Percentiles rank a stretch among this genome's conserved stretches.
phyloP scores from a whole-genome alignment of 345 rosid genomes.

The Populus simonii region DNA sequence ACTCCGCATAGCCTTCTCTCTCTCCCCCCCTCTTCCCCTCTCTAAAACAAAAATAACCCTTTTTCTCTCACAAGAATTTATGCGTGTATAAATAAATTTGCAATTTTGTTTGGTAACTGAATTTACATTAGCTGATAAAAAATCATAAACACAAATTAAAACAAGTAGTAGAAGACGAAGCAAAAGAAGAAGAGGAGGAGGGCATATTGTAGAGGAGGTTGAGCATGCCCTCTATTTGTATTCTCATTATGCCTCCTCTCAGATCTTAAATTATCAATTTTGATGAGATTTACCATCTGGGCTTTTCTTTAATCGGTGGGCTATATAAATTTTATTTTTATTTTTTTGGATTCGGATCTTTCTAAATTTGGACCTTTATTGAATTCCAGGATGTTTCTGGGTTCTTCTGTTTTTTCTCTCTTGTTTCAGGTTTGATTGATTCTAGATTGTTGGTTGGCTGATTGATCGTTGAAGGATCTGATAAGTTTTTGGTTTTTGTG shows the following conservation, averaged over 20 bases:
- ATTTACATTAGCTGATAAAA: slow-evolving; percentile 40
- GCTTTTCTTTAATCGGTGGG: slow-evolving; percentile 65
- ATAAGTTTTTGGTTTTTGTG: slow-evolving; percentile 14
- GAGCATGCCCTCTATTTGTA: slow-evolving; percentile 52
- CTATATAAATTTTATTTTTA: slow-evolving; percentile 23
- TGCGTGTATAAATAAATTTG: slow-evolving; percentile 9
- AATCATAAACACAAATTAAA: slow-evolving; percentile 1
- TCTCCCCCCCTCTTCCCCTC: background rate
- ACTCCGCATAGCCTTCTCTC: slow-evolving; percentile 4
- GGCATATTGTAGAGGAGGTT: slow-evolving; percentile 53
- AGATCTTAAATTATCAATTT: slow-evolving; percentile 56
- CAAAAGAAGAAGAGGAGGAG: slow-evolving; percentile 22
- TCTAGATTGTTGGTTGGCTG: slow-evolving; percentile 25
- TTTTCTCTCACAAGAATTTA: slow-evolving; percentile 12
- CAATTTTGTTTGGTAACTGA: slow-evolving; percentile 33
- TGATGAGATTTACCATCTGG: slow-evolving; percentile 64
- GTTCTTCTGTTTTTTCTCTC: slow-evolving; percentile 3
- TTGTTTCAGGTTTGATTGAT: slow-evolving; percentile 36
- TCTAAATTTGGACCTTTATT: slow-evolving; percentile 22
- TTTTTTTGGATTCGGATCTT: slow-evolving; percentile 45
- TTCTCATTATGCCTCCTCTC: slow-evolving; percentile 50
- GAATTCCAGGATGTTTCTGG: slow-evolving; percentile 16
- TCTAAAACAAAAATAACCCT: background rate
- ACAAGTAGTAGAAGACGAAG: slow-evolving; percentile 23
- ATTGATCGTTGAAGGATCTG: slow-evolving; percentile 56